Evolutionary conservation across 345 rosid species (phyloP), one percentile per base, ranked within the genome.

Genomic region (Moricandia arvensis): DNA sequence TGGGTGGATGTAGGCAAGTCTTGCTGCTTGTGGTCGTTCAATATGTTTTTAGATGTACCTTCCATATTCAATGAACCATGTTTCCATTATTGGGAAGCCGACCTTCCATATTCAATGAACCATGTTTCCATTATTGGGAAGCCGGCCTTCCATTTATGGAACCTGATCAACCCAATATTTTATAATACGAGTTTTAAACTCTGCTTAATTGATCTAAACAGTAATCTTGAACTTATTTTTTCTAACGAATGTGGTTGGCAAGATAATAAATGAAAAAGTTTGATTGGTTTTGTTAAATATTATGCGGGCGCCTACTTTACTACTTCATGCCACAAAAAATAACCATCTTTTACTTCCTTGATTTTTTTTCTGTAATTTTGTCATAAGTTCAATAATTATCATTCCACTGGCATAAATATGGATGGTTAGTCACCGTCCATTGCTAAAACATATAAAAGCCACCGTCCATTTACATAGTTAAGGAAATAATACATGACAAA

Each of bases 371-470:
- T 45, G 9, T n/a, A 35, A 35, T 9, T 33, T 34, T 59, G 21
- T 63, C 63, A 53, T 64, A 37, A 27, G 16, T 26, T 27, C 1
- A 37, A 38, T 53, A 35, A 35, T 53, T 26, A 37, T 63, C 8
- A 63, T 54, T 13, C 41, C 38, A 34, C 3, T 21, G 31, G 59
- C 59, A 55, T 15, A 63, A 33, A 26, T 63, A 7, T 53, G 27
- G 53, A 55, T 63, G 12, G 38, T n/a, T 29, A 26, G 63, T 35
- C 70, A 73, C 68, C 68, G 68, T 71, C 75, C 49, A 5, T 62
- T 69, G 7, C 38, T 6, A 69, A 57, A 57, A 38, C 64, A 37
- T 41, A 57, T 57, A 24, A 37, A 58, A 38, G 75, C 24, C 67
- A 71, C 68, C 59, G 60, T 71, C 75, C 45, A 43, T 7, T 17